phyloP scores from a whole-genome alignment of 495 filamentous ascomycete genomes.

The Wilcoxina mikolae region DNA sequence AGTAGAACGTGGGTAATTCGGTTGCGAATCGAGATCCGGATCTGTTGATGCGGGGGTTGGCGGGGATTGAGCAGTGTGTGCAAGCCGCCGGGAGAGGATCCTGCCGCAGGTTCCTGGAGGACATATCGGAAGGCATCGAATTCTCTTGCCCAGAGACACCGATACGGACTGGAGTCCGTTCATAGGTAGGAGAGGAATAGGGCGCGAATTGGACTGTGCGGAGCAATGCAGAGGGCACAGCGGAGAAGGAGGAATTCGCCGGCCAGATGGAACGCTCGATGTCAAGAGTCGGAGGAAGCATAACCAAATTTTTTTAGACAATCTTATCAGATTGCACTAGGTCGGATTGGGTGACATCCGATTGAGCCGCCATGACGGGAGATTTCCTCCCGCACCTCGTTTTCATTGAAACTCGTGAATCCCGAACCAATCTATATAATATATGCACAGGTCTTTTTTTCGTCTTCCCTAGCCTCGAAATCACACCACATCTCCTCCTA shows the following conservation, averaged over 20 bases:
- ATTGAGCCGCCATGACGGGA: neutral
- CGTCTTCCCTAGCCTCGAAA: too few species aligned
- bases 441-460: neutral
- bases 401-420: neutral
- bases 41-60: neutral
- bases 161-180: conserved; percentile 23
- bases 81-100: conserved; percentile 19
- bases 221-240: neutral
- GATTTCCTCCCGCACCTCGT: neutral
- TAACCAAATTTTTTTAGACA: neutral
- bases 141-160: conserved; percentile 15
- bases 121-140: conserved; percentile 18
- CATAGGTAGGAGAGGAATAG: conserved; percentile 15
- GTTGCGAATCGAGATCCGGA: neutral
- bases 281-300: neutral
- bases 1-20: neutral
- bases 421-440: neutral
- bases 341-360: neutral
- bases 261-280: neutral
- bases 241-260: neutral
- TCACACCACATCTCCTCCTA: conserved; percentile 14
- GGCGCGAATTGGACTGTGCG: neutral
- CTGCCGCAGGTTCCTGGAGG: conserved; percentile 19
- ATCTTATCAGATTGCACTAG: too few species aligned
- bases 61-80: neutral